Percentiles rank a stretch among this genome's conserved stretches.
Evolutionary conservation across 768 basidiomycete genomes (phyloP).

Genomic region (Termitomyces sp.): DNA sequence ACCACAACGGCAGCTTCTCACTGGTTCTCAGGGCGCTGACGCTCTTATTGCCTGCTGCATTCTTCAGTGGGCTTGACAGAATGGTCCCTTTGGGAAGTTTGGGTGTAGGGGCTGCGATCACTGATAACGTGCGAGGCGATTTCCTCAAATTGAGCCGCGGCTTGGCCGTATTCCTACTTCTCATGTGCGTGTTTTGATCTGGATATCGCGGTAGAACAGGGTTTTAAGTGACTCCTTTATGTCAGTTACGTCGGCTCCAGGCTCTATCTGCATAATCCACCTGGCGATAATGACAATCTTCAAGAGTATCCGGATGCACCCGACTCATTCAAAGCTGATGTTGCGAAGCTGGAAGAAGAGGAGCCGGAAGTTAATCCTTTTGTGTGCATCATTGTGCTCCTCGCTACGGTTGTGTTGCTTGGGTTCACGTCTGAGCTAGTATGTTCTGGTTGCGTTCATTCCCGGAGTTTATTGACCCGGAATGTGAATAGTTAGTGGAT

Average conservation of each 20-base stretch:
- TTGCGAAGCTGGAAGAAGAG: constrained; percentile 25
- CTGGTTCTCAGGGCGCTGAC: constrained; percentile 45
- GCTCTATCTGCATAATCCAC: constrained; percentile 64
- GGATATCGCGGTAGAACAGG: no score
- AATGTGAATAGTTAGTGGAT: constrained; percentile 45
- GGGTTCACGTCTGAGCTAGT: constrained; percentile 68
- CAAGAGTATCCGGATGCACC: constrained; percentile 38
- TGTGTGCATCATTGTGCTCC: constrained; percentile 49
- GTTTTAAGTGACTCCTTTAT: neutral
- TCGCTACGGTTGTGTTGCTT: constrained; percentile 50
- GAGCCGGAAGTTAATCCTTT: constrained; percentile 60
- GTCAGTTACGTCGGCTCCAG: constrained; percentile 59
- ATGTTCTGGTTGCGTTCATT: constrained; percentile 14
- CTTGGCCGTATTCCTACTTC: constrained; percentile 52
- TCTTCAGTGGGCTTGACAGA: constrained; percentile 53
- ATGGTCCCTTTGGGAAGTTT: constrained; percentile 12
- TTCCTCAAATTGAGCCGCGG: constrained; percentile 63
- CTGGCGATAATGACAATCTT: constrained; percentile 41
- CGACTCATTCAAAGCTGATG: constrained; percentile 34
- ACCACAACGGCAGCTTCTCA: neutral
- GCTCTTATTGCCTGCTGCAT: constrained; percentile 56
- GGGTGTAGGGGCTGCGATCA: constrained; percentile 23
- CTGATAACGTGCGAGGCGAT: constrained; percentile 35
- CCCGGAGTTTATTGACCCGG: neutral
- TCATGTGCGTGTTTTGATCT: constrained; percentile 35